Evolutionary conservation across 441 rosid species (phyloP).

Genomic region (Bocquillonia castaneifolia): DNA sequence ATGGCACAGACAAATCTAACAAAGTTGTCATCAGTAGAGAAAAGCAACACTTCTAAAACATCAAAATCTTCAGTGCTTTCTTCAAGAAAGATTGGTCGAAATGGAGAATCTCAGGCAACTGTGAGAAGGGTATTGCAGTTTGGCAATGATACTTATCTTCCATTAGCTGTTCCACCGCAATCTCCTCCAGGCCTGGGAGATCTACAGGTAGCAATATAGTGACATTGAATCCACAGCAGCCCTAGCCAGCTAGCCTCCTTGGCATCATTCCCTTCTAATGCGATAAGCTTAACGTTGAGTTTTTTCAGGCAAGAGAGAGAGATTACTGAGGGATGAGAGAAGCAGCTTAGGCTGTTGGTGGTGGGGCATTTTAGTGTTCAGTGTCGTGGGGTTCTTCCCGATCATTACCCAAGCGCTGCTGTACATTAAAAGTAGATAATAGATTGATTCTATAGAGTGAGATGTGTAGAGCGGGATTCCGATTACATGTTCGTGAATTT

Average conservation of each 20-base stretch:
- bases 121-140: conserved; percentile 52
- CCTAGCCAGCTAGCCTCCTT: background rate
- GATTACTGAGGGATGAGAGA: background rate
- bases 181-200: conserved; percentile 55
- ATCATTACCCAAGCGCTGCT: conserved; percentile 46
- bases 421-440: conserved; percentile 35
- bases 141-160: conserved; percentile 18
- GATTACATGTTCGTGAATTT: conserved; percentile 7
- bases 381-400: conserved; percentile 37
- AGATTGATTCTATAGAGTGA: conserved; percentile 25
- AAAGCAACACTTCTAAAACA: conserved; percentile 28
- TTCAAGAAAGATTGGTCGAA: conserved; percentile 43
- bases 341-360: conserved; percentile 6
- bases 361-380: conserved; percentile 8
- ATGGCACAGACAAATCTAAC: conserved; percentile 39
- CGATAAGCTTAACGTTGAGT: background rate
- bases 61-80: conserved; percentile 22
- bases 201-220: conserved; percentile 16
- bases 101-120: conserved; percentile 35
- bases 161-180: conserved; percentile 55
- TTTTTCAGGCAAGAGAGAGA: background rate
- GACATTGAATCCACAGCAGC: conserved; percentile 10
- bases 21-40: conserved; percentile 26
- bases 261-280: background rate
- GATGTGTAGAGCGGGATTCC: conserved; percentile 24